A percentile compares a stretch with the other conserved stretches of the same genome.
These are phyloP conservation scores for Arctium lappa DNA, from an alignment of 129 eudicot species.

Conservation along the genomic window DNA sequence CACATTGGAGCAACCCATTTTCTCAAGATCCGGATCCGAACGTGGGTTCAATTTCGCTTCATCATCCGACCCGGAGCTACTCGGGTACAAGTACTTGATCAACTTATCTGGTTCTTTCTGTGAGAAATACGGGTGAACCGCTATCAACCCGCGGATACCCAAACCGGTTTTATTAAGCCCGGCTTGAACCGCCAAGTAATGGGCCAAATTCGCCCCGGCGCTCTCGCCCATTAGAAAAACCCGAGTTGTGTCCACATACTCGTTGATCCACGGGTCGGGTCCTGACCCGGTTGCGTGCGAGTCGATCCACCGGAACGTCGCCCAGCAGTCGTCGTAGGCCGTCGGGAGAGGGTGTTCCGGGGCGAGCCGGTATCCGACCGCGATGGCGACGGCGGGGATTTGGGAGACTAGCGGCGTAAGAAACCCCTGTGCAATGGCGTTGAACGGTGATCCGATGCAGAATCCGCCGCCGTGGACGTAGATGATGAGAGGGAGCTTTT, in stretches of 20 bases:
- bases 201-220: conserved; percentile 54
- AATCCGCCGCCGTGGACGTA: conserved; percentile 61
- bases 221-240: conserved; percentile 44
- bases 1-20: conserved; percentile 29
- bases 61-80: conserved; percentile 24
- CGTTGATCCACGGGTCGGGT: conserved; percentile 44
- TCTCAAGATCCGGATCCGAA: conserved; percentile 36
- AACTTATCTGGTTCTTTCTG: conserved; percentile 24
- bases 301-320: conserved; percentile 41
- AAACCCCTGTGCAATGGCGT: conserved; percentile 24
- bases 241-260: conserved; percentile 35
- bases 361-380: conserved; percentile 46
- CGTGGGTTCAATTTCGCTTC: conserved; percentile 42
- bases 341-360: conserved; percentile 53
- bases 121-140: conserved; percentile 45
- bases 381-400: conserved; percentile 24
- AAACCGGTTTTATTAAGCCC: conserved; percentile 11
- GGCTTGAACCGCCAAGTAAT: conserved; percentile 37
- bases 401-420: conserved; percentile 29
- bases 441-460: conserved; percentile 40
- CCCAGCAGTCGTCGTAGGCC: conserved; percentile 50
- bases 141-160: conserved; percentile 27
- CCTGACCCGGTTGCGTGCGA: conserved; percentile 32
- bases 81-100: conserved; percentile 35
- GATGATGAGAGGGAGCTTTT: conserved; percentile 44